These are phyloP conservation scores for Gliomastix tumulicola DNA, from an alignment of 2,329 filamentous ascomycete genomes.

Conservation along the genomic window DNA sequence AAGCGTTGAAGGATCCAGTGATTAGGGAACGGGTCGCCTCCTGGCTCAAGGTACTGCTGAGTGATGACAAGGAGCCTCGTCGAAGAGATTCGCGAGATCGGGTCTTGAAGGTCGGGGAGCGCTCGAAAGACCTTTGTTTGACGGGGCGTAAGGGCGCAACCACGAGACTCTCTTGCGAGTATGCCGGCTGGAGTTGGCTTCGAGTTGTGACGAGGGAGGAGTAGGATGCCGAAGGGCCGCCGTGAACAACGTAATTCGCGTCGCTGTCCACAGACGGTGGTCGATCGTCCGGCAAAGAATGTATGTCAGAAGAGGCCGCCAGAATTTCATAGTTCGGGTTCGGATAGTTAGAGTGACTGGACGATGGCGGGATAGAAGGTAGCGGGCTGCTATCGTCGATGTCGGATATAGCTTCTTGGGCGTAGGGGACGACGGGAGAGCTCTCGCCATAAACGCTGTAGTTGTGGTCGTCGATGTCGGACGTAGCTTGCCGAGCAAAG, in stretches of 20 bases:
- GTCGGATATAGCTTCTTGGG: not conserved
- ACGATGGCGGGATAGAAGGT: conserved; percentile 32
- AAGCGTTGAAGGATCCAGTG: conserved; percentile 4
- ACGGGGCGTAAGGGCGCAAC: conserved; percentile 47
- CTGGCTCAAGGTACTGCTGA: conserved; percentile 46
- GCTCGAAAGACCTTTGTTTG: conserved; percentile 39
- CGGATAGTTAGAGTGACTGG: conserved; percentile 36
- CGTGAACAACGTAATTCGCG: conserved; percentile 48
- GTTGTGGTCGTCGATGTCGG: conserved; percentile 21
- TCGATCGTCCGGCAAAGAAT: conserved; percentile 25
- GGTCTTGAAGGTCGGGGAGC: conserved; percentile 39
- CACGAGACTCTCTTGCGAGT: conserved; percentile 54
- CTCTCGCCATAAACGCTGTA: conserved; percentile 1
- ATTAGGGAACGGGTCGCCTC: conserved; percentile 31
- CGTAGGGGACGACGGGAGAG: conserved; percentile 3
- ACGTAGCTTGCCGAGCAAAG: not conserved
- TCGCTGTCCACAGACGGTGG: conserved; percentile 28
- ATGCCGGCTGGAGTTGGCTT: conserved; percentile 29
- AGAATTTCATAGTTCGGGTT: conserved; percentile 50
- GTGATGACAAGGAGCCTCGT: conserved; percentile 46
- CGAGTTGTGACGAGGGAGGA: conserved; percentile 26
- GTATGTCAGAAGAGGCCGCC: conserved; percentile 37
- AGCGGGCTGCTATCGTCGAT: conserved; percentile 25
- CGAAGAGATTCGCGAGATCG: conserved; percentile 47
- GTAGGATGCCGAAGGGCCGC: conserved; percentile 32